phyloP scores from a whole-genome alignment of 495 filamentous ascomycete species.

The Daldinia grandis region DNA sequence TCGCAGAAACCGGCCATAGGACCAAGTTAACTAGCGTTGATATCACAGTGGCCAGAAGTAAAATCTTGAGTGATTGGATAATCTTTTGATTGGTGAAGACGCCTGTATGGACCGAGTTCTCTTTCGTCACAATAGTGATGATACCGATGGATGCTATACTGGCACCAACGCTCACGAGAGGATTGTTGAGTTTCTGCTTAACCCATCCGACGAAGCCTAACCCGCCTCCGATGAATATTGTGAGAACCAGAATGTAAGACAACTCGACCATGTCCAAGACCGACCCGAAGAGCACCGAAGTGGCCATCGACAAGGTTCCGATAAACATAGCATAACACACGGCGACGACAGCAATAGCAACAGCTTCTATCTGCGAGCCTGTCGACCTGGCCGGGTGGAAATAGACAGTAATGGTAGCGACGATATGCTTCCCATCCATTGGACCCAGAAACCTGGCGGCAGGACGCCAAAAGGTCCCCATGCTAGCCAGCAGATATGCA shows the following conservation, averaged over 20 bases:
- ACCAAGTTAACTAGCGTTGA: slow-evolving; percentile 80
- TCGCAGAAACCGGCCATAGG: slow-evolving; percentile 83
- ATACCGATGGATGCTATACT: slow-evolving; percentile 90
- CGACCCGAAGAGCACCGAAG: slow-evolving; percentile 77
- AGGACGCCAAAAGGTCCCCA: slow-evolving; percentile 83
- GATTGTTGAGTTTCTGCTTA: slow-evolving; percentile 86
- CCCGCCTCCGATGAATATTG: slow-evolving; percentile 88
- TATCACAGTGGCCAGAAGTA: slow-evolving; percentile 81
- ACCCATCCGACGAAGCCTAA: slow-evolving; percentile 92
- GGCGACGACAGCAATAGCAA: slow-evolving; percentile 80
- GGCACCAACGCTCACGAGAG: slow-evolving; percentile 89
- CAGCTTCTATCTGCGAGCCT: slow-evolving; percentile 91
- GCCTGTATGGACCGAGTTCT: slow-evolving; percentile 82
- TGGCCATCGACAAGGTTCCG: slow-evolving; percentile 85
- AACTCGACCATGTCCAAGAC: slow-evolving; percentile 69
- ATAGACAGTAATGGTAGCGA: slow-evolving; percentile 91
- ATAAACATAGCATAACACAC: slow-evolving; percentile 84
- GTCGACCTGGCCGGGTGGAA: slow-evolving; percentile 94
- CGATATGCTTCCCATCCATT: slow-evolving; percentile 96
- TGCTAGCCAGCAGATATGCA: slow-evolving; percentile 87
- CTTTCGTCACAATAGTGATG: slow-evolving; percentile 92
- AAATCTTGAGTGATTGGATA: slow-evolving; percentile 87
- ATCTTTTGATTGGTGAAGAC: slow-evolving; percentile 85
- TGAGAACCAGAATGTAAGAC: slow-evolving; percentile 82
- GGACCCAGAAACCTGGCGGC: slow-evolving; percentile 78